Evolutionary conservation across 139 green algal genomes (phyloP), one percentile per base, ranked within the genome.

Genomic region (Chlamydomonas asymmetrica): DNA sequence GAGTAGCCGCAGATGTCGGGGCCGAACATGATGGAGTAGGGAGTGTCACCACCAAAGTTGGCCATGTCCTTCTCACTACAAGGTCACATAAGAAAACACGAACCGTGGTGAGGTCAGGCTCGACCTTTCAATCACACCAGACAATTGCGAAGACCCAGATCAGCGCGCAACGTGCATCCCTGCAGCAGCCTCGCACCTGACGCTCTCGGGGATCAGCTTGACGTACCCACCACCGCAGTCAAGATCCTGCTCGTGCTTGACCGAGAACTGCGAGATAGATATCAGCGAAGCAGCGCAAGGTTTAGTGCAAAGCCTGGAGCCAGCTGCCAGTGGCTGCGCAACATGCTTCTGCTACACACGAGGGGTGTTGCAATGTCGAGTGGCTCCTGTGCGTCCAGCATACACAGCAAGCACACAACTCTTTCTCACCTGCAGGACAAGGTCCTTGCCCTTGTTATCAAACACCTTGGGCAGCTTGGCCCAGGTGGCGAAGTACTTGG

Each of bases 21-120:
- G 34, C 96, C 96, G 82, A 99, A 99, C 96, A 99, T 99, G 81
- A 99, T 85, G 23, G 88, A 92, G 91, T 99, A 99, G 13, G 93
- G 91, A 3, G 95, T 97, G 25, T 95, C 82, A 56, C 92, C 92
- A 38, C 85, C 83, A 68, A 97, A 96, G 35, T 70, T 49, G 35
- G 85, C 84, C 86, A 94, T 91, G 62, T 97, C 71, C 45, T 71
- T 70, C n/a, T 84, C 87, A 64, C 83, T 92, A 84, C 81, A 71
- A 49, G 43, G 5, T 63, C n/a, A 59, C 31, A 71, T 37, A 2
- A 31, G 10, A 29, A n/a, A n/a, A n/a, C n/a, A n/a, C n/a, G n/a
- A n/a, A n/a, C n/a, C n/a, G n/a, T n/a, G n/a, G n/a, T n/a, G n/a
- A n/a, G n/a, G n/a, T n/a, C n/a, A n/a, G n/a, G n/a, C n/a, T n/a